Percentiles rank a stretch among this genome's conserved stretches.
phyloP scores from a whole-genome alignment of 495 filamentous ascomycete genomes.

The Podospora pseudocomata region DNA sequence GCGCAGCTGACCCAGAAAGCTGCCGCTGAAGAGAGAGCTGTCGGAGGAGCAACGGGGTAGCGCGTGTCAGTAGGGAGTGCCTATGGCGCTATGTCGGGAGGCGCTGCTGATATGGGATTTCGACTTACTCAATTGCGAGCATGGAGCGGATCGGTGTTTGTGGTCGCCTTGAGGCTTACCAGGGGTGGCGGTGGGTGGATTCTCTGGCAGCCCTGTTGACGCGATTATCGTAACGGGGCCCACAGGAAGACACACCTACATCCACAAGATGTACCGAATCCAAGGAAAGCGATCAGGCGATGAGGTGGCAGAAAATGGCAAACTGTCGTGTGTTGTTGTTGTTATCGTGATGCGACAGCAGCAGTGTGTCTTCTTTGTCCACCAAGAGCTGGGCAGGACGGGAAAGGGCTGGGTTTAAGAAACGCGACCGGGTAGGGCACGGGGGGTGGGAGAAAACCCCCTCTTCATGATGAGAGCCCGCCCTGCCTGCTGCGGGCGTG shows the following conservation, averaged over 20 bases:
- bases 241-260: constrained; percentile 3
- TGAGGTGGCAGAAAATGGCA: constrained; percentile 3
- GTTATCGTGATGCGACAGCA: neutral
- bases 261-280: neutral
- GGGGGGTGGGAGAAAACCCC: constrained; percentile 18
- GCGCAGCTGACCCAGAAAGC: constrained; percentile 33
- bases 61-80: constrained; percentile 12
- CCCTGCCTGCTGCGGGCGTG: constrained; percentile 20
- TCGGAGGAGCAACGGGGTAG: neutral
- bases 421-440: constrained; percentile 16
- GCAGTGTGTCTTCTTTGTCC: neutral
- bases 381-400: constrained; percentile 21
- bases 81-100: neutral
- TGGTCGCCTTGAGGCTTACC: constrained; percentile 8
- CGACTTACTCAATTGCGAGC: constrained; percentile 34
- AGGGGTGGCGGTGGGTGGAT: constrained; percentile 6
- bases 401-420: constrained; percentile 22
- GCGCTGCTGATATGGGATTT: constrained; percentile 1
- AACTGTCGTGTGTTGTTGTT: constrained; percentile 6
- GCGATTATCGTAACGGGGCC: constrained; percentile 14
- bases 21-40: constrained; percentile 32
- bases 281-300: neutral
- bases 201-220: constrained; percentile 11
- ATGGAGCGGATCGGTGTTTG: constrained; percentile 19
- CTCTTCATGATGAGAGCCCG: constrained; percentile 11